Percentiles rank a stretch among this genome's conserved stretches.
Evolutionary conservation across 257 asterid species (phyloP).

Genomic region (Coffea canephora): DNA sequence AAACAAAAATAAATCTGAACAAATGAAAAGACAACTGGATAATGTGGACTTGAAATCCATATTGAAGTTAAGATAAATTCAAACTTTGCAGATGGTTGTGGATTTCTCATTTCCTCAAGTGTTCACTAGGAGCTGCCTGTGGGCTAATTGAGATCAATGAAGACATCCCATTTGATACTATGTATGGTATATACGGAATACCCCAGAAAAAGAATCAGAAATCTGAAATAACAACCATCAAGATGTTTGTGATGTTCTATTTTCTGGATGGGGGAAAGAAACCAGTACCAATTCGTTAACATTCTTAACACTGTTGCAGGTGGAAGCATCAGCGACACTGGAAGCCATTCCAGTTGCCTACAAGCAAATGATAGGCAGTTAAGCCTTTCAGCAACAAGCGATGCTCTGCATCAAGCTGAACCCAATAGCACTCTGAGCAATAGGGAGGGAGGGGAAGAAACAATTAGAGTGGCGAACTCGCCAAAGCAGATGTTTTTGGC

Average conservation of each 20-base stretch:
- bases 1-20: too few relatives aligned
- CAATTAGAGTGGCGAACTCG: neutral
- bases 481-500: neutral
- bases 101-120: neutral
- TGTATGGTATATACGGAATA: neutral
- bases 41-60: neutral
- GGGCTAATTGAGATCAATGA: neutral
- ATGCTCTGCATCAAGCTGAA: slow-evolving; percentile 6
- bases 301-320: slow-evolving; percentile 23
- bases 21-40: neutral
- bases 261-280: neutral
- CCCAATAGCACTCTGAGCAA: slow-evolving; percentile 11
- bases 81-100: neutral
- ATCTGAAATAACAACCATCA: neutral
- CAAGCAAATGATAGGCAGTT: slow-evolving; percentile 11
- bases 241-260: neutral
- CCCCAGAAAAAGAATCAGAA: neutral
- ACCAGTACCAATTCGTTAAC: neutral
- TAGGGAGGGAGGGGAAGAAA: slow-evolving; percentile 8
- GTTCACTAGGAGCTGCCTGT: neutral
- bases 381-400: slow-evolving; percentile 4
- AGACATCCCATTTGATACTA: neutral
- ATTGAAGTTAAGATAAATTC: neutral
- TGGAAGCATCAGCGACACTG: slow-evolving; percentile 38
- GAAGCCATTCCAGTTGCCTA: slow-evolving; percentile 38